These are phyloP conservation scores for Schizothecium vesticola DNA, from an alignment of 495 filamentous ascomycete genomes.

Conservation along the genomic window DNA sequence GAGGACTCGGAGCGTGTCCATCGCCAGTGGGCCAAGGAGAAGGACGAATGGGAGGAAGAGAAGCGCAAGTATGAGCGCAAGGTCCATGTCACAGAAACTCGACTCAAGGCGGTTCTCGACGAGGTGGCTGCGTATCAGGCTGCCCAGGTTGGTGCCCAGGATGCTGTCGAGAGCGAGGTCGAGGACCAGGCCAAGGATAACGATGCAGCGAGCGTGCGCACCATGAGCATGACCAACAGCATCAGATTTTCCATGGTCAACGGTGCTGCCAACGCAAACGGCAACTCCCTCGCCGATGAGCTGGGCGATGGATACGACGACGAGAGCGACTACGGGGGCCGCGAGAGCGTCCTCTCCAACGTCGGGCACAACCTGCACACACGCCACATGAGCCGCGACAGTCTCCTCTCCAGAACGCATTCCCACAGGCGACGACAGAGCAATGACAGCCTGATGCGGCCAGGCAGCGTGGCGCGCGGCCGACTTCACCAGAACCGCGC, in stretches of 20 bases:
- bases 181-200: slow-evolving; percentile 56
- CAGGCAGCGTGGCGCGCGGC: slow-evolving; percentile 44
- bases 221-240: slow-evolving; percentile 71
- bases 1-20: slow-evolving; percentile 75
- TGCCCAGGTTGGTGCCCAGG: slow-evolving; percentile 38
- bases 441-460: slow-evolving; percentile 45
- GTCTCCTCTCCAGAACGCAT: slow-evolving; percentile 38
- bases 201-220: slow-evolving; percentile 72
- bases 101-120: slow-evolving; percentile 74
- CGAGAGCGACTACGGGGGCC: slow-evolving; percentile 48
- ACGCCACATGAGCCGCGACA: slow-evolving; percentile 33
- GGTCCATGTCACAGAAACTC: slow-evolving; percentile 78
- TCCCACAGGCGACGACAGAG: slow-evolving; percentile 39
- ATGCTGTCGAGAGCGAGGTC: slow-evolving; percentile 43
- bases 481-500: slow-evolving; percentile 43
- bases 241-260: slow-evolving; percentile 66
- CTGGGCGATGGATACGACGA: slow-evolving; percentile 59
- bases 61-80: slow-evolving; percentile 75
- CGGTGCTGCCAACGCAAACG: slow-evolving; percentile 50
- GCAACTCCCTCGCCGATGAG: slow-evolving; percentile 83
- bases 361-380: slow-evolving; percentile 28
- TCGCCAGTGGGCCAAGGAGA: slow-evolving; percentile 72
- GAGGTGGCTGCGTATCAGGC: slow-evolving; percentile 76
- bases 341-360: slow-evolving; percentile 47
- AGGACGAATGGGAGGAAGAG: slow-evolving; percentile 74